phyloP scores from a whole-genome alignment of 2,329 filamentous ascomycete genomes.

The Monilinia laxa region DNA sequence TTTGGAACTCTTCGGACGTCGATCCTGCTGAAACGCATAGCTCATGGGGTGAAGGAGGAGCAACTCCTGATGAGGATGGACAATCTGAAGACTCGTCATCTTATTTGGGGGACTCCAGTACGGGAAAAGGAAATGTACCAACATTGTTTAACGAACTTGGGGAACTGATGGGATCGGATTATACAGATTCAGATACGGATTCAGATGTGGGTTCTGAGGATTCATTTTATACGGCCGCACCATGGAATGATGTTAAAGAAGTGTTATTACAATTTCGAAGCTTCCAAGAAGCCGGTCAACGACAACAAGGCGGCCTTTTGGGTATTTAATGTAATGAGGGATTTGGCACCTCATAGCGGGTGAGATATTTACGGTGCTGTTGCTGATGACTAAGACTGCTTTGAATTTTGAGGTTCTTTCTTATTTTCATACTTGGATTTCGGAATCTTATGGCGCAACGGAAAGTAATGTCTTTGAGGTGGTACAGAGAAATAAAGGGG shows the following conservation, averaged over 20 bases:
- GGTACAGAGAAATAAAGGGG: not conserved
- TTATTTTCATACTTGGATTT: not conserved
- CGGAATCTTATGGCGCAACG: not conserved
- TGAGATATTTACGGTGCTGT: not conserved
- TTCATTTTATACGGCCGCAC: constrained; percentile 20
- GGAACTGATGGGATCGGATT: constrained; percentile 16
- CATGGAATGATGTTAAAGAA: constrained; percentile 17
- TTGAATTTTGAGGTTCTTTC: not conserved
- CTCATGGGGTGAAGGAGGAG: constrained; percentile 11
- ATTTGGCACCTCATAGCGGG: not conserved
- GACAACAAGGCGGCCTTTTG: constrained; percentile 2
- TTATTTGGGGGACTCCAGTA: not conserved
- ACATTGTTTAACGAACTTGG: constrained; percentile 21
- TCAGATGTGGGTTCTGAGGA: constrained; percentile 20
- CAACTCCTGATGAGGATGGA: constrained; percentile 13
- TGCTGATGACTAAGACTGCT: not conserved
- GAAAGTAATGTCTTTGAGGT: not conserved
- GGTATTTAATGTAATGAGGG: not conserved
- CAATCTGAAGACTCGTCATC: constrained; percentile 4
- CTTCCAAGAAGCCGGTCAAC: constrained; percentile 8
- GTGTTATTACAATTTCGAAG: constrained; percentile 11
- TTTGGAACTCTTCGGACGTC: constrained; percentile 17
- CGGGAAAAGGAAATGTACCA: constrained; percentile 2
- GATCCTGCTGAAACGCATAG: constrained; percentile 11
- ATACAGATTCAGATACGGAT: constrained; percentile 5